Conservation (phyloP, 371 early-diverging fungal species). For the Apophysomyces variabilis region DNA sequence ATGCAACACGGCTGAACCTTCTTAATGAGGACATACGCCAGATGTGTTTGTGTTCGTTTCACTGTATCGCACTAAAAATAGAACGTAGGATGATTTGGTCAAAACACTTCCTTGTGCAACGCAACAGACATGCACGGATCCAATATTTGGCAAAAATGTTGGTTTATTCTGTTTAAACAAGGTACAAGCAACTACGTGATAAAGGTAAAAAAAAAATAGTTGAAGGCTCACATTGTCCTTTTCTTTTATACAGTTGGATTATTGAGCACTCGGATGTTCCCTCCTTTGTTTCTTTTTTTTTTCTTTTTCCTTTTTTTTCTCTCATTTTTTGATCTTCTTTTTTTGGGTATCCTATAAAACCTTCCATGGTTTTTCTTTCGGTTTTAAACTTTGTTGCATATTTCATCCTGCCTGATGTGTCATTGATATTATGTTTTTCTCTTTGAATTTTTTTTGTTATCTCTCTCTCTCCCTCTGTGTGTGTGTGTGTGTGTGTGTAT, state of each 20-base stretch:
- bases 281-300: background rate
- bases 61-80: background rate
- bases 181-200: constrained; percentile 1
- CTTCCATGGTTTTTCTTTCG: background rate
- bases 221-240: background rate
- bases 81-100: constrained; percentile 4
- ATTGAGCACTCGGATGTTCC: background rate
- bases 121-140: constrained; percentile 7
- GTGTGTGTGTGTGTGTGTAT: background rate
- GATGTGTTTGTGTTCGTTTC: background rate
- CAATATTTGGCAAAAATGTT: background rate
- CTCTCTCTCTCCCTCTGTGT: constrained; percentile 8
- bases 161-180: constrained; percentile 3
- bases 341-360: background rate
- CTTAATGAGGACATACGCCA: no score
- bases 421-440: constrained; percentile 8
- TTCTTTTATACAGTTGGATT: background rate
- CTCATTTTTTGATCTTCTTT: constrained; percentile 9
- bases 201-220: background rate
- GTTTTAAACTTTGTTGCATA: background rate
- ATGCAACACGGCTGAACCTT: no score
- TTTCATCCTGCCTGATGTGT: background rate
- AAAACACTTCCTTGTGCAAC: background rate
- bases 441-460: constrained; percentile 12
- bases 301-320: constrained; percentile 7